phyloP scores from a whole-genome alignment of 352 stramenopile species.

The Globisporangium rhizosaccharum region DNA sequence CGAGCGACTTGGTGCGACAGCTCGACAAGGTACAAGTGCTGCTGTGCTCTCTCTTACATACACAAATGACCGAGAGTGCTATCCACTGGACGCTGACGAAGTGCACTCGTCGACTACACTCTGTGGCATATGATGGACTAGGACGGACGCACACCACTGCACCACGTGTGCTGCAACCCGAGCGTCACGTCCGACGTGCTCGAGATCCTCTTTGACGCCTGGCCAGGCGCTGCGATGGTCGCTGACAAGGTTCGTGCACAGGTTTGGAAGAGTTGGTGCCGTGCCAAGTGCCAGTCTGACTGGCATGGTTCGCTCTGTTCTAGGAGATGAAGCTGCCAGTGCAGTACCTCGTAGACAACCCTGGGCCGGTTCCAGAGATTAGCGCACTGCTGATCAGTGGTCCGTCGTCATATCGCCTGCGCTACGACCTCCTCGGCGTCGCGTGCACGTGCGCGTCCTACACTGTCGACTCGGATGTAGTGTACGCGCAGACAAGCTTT shows the following conservation, averaged over 20 bases:
- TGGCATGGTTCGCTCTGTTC: background rate
- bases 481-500: conserved; percentile 43
- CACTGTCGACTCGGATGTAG: conserved; percentile 23
- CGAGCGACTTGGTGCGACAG: conserved; percentile 41
- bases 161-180: conserved; percentile 58
- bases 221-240: conserved; percentile 44
- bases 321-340: conserved; percentile 65
- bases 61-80: background rate
- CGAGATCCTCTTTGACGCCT: conserved; percentile 69
- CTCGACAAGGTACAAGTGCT: conserved; percentile 33
- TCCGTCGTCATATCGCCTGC: conserved; percentile 54
- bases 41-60: background rate
- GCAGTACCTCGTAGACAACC: conserved; percentile 70
- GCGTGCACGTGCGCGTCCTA: conserved; percentile 29
- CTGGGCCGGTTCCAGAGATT: conserved; percentile 36
- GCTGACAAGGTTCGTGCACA: conserved; percentile 34
- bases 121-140: conserved; percentile 10
- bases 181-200: conserved; percentile 42
- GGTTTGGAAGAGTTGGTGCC: background rate
- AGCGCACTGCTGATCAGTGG: conserved; percentile 50
- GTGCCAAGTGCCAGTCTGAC: background rate
- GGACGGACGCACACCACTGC: conserved; percentile 52
- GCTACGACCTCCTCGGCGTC: conserved; percentile 54
- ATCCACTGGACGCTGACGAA: too few species aligned
- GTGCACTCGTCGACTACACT: background rate